Evolutionary conservation across 129 eudicot species (phyloP).

Genomic region (Ambrosia artemisiifolia): DNA sequence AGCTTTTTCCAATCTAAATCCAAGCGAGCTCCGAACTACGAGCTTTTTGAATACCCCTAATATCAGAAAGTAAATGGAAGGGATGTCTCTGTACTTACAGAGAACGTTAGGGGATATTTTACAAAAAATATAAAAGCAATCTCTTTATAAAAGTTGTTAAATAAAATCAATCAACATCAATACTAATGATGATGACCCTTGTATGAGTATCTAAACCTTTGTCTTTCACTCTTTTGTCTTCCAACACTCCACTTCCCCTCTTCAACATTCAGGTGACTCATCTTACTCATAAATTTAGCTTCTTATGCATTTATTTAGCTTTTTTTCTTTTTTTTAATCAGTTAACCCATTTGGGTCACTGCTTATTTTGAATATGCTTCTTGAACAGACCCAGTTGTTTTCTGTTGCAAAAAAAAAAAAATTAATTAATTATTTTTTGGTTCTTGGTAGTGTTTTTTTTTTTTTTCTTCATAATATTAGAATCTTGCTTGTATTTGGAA

Average conservation of each 20-base stretch:
- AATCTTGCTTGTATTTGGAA: background rate
- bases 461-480: background rate
- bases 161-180: conserved; percentile 9
- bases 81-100: background rate
- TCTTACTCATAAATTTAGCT: too few species aligned
- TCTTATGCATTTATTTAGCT: background rate
- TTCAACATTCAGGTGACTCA: background rate
- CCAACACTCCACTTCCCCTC: too few species aligned
- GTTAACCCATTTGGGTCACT: conserved; percentile 24
- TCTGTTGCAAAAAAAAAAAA: background rate
- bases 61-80: too few species aligned
- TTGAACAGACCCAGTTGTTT: background rate
- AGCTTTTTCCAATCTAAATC: too few species aligned
- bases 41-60: too few species aligned
- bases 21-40: too few species aligned
- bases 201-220: background rate
- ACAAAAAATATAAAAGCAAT: conserved; percentile 8
- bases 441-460: background rate
- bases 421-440: background rate
- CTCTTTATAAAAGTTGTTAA: background rate
- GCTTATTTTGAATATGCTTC: background rate
- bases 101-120: conserved; percentile 15
- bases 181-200: conserved; percentile 3
- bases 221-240: too few species aligned
- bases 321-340: background rate